Base-by-base conservation (phyloP, 2,329 filamentous ascomycete genomes). In the Mollisia scopiformis region DNA sequence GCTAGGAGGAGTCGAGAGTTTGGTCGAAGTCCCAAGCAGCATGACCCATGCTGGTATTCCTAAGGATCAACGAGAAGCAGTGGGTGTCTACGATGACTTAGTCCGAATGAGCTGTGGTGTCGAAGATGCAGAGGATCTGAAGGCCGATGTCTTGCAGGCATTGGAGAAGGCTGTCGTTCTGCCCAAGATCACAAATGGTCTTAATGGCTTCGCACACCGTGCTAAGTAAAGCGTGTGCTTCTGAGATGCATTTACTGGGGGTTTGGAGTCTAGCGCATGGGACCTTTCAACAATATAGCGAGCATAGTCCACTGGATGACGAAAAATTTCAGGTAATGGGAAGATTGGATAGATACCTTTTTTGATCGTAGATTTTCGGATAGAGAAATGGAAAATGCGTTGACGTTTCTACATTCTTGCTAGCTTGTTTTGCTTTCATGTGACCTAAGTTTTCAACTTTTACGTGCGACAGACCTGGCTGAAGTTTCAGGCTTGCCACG, bases 31-130 rank as follows among this genome's bases (percentile, higher is more conserved):
- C 2, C 95, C 95, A 23, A 91, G 91, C 71, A 91, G 88, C 78
- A 99, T 99, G 95, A 99, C 95, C 19, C 95, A 99, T 77, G 91
- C 93, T 25, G 95, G 94, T 61, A 99, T 99, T 67, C 95, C 95
- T 53, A 87, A 85, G 75, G 93, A 93, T 63, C 88, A 96, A 81
- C 84, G 95, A 60, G 95, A 99, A 82, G 90, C 89, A 2, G 93
- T 95, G 0, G 95, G 95, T 63, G 93, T 99, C 31, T 98, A 88
- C 72, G 95, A 99, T 74, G 95, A 99, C 75, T 84, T 99, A 7
- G 91, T 99, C 30, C 86, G 95, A 67, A 82, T 99, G 62, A 96
- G 92, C 82, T 97, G 93, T 75, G 95, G 95, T 71, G 87, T 99
- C 58, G 95, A 99, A 79, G 95, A 99, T 72, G 86, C 87, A 7